Percentiles rank a stretch among this genome's conserved stretches.
Conservation (phyloP, 2,329 filamentous ascomycete genomes). For the Neonectria faginata region DNA sequence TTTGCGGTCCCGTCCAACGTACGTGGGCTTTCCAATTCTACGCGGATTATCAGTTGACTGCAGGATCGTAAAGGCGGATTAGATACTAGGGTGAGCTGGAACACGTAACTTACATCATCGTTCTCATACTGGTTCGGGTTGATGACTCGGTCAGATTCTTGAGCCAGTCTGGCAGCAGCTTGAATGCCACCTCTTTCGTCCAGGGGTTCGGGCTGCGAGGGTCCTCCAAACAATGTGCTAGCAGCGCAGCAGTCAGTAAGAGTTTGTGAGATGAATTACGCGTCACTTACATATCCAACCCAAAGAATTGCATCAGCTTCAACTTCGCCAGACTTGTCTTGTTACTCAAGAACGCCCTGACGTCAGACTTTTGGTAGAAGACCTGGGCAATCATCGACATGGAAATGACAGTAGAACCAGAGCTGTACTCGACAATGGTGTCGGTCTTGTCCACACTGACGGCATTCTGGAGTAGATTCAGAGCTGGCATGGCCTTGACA, state of each 20-base stretch:
- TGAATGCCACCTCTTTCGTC: slow-evolving; percentile 66
- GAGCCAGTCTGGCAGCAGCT: slow-evolving; percentile 56
- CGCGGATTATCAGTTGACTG: too few relatives aligned
- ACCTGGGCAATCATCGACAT: slow-evolving; percentile 67
- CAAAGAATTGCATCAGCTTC: slow-evolving; percentile 69
- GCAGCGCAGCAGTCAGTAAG: not conserved
- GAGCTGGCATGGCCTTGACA: slow-evolving; percentile 72
- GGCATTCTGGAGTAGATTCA: slow-evolving; percentile 59
- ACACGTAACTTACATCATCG: slow-evolving; percentile 47
- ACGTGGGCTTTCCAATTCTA: slow-evolving; percentile 67
- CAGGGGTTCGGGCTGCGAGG: slow-evolving; percentile 66
- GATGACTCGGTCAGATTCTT: slow-evolving; percentile 55
- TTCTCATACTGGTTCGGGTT: slow-evolving; percentile 71
- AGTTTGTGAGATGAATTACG: slow-evolving; percentile 13
- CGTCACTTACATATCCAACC: slow-evolving; percentile 59
- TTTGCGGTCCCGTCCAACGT: slow-evolving; percentile 70
- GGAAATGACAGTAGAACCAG: slow-evolving; percentile 71
- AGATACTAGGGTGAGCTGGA: too few relatives aligned
- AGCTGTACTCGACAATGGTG: slow-evolving; percentile 70
- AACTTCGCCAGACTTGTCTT: slow-evolving; percentile 67
- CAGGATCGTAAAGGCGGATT: too few relatives aligned
- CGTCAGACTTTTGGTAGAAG: slow-evolving; percentile 63
- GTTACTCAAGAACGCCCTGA: slow-evolving; percentile 67
- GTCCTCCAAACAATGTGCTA: slow-evolving; percentile 68
- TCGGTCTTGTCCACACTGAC: slow-evolving; percentile 54